Percentiles rank a stretch among this genome's conserved stretches.
phyloP scores from a whole-genome alignment of 257 asterid species.

The Leptodermis oblonga region DNA sequence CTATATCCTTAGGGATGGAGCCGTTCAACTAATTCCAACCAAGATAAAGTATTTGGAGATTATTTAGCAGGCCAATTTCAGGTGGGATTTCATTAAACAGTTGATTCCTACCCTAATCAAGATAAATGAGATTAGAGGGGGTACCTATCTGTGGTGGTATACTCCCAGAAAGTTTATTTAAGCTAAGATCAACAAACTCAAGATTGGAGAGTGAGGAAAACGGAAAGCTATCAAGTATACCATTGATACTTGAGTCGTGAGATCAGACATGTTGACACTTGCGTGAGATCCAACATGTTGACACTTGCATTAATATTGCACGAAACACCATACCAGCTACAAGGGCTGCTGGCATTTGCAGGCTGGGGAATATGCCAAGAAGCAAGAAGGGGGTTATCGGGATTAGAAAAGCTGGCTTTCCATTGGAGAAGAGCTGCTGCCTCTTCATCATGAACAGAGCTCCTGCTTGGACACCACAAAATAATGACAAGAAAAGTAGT shows the following conservation, averaged over 20 bases:
- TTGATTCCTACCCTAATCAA: background rate
- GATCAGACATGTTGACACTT: background rate
- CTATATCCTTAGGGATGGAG: slow-evolving; percentile 20
- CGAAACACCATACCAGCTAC: slow-evolving; percentile 25
- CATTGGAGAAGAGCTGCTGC: slow-evolving; percentile 22
- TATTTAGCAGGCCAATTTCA: slow-evolving; percentile 3
- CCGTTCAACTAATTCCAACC: slow-evolving; percentile 1
- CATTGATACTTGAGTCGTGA: slow-evolving; percentile 1
- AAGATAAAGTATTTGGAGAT: background rate
- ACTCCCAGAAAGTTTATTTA: slow-evolving; percentile 18
- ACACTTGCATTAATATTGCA: slow-evolving; percentile 10
- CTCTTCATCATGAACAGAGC: slow-evolving; percentile 16
- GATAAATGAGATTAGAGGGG: slow-evolving; percentile 10
- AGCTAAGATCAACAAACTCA: too few species aligned
- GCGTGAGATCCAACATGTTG: slow-evolving; percentile 11
- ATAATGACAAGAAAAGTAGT: background rate
- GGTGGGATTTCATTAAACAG: background rate
- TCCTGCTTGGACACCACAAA: background rate
- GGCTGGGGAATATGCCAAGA: slow-evolving; percentile 20
- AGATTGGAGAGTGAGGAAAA: slow-evolving; percentile 9
- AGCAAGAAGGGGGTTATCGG: slow-evolving; percentile 2
- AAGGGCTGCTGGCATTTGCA: slow-evolving; percentile 10
- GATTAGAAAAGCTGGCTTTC: slow-evolving; percentile 17
- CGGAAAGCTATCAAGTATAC: slow-evolving; percentile 20
- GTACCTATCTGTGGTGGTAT: slow-evolving; percentile 16